These are phyloP conservation scores for Ormosia emarginata DNA, from an alignment of 306 rosid genomes.

Conservation along the genomic window DNA sequence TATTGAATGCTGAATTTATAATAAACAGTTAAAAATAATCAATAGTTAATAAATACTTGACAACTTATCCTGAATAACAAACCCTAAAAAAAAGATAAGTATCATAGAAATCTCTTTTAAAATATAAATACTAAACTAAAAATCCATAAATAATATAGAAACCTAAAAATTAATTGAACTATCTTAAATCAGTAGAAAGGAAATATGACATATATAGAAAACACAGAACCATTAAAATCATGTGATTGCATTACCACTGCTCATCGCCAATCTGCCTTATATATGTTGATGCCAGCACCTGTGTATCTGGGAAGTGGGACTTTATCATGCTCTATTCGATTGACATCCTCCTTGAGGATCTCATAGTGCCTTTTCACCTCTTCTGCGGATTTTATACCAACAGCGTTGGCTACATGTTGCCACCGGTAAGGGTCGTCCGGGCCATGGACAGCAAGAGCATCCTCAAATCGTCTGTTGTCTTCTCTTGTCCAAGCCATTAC, in stretches of 20 bases:
- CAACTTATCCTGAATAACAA: too few species aligned
- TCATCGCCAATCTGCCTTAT: slow-evolving; percentile 30
- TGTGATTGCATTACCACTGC: slow-evolving; percentile 42
- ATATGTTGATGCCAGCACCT: slow-evolving; percentile 28
- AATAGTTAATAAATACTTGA: too few species aligned
- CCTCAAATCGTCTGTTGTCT: slow-evolving; percentile 79
- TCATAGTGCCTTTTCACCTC: slow-evolving; percentile 82
- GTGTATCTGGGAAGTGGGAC: slow-evolving; percentile 68
- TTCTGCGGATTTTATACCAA: slow-evolving; percentile 69
- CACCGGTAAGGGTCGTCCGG: slow-evolving; percentile 83
- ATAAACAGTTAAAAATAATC: too few species aligned
- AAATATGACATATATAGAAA: not conserved
- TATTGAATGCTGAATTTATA: too few species aligned
- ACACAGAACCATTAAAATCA: not conserved
- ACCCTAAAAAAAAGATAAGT: too few species aligned
- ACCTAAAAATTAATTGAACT: too few species aligned
- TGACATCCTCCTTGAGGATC: slow-evolving; percentile 69
- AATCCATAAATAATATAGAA: too few species aligned
- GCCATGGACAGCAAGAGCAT: slow-evolving; percentile 83
- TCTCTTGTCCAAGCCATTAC: slow-evolving; percentile 66
- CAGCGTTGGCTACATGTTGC: slow-evolving; percentile 84
- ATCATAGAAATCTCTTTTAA: too few species aligned
- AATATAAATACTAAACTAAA: too few species aligned
- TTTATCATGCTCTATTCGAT: slow-evolving; percentile 69
- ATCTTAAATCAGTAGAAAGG: not conserved